Percentiles rank a stretch among this genome's conserved stretches.
phyloP scores from a whole-genome alignment of 352 stramenopile genomes.

The Globisporangium heterothallicum region DNA sequence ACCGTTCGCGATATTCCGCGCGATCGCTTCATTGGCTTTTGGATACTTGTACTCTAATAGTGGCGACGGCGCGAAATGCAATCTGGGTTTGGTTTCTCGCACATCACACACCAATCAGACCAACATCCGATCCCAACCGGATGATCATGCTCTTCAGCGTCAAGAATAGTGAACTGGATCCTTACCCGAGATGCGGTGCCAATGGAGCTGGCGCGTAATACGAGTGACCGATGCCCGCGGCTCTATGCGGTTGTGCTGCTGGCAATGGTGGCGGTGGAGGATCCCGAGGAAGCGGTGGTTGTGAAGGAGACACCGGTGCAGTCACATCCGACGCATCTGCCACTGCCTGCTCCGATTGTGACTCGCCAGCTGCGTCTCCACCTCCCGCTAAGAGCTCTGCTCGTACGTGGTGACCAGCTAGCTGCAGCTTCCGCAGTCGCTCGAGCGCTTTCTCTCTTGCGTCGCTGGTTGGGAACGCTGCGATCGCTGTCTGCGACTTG shows the following conservation, averaged over 20 bases:
- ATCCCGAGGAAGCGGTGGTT: constrained; percentile 26
- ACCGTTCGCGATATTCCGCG: constrained; percentile 88
- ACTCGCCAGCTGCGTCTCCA: neutral
- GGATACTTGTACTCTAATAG: constrained; percentile 87
- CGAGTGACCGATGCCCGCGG: neutral
- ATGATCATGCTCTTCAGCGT: too few relatives aligned
- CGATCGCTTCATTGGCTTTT: constrained; percentile 62
- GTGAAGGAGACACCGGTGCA: constrained; percentile 5
- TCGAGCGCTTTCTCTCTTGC: constrained; percentile 29
- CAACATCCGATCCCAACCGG: too few relatives aligned
- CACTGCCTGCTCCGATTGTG: neutral
- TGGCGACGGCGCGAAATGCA: constrained; percentile 82
- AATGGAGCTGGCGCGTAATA: constrained; percentile 37
- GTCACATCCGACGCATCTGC: neutral
- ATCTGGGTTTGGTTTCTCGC: constrained; percentile 23
- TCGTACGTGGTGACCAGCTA: constrained; percentile 46
- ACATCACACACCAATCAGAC: constrained; percentile 1
- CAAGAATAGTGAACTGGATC: too few relatives aligned
- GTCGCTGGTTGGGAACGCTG: constrained; percentile 29
- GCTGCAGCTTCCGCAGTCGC: constrained; percentile 40
- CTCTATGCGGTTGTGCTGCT: neutral
- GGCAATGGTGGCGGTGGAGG: constrained; percentile 26
- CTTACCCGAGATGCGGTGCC: constrained; percentile 71
- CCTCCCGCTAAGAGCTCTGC: constrained; percentile 22
- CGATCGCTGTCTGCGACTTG: constrained; percentile 39